Evolutionary conservation across 768 basidiomycete genomes (phyloP).

Genomic region (Tylopilus felleus): DNA sequence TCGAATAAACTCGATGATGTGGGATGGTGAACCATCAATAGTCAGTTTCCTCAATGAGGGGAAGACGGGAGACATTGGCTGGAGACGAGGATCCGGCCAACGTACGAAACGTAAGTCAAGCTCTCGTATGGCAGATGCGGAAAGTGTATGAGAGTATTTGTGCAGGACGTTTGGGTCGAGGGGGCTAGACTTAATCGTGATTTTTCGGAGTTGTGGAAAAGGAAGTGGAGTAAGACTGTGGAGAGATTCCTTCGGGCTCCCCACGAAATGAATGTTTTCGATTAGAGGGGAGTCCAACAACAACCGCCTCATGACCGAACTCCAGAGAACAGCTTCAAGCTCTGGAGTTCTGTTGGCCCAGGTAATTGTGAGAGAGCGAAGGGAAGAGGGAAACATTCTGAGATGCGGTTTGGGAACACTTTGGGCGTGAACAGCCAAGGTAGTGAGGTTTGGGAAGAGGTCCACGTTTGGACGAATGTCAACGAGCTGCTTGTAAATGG

Average conservation of each 20-base stretch:
- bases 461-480: slow-evolving; percentile 22
- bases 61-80: slow-evolving; percentile 18
- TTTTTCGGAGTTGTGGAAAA: slow-evolving; percentile 18
- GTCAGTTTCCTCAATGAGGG: slow-evolving; percentile 21
- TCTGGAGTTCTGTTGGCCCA: slow-evolving; percentile 19
- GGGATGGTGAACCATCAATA: slow-evolving; percentile 19
- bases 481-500: slow-evolving; percentile 24
- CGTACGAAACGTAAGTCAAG: slow-evolving; percentile 24
- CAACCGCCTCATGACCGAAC: slow-evolving; percentile 17
- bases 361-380: slow-evolving; percentile 18
- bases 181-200: slow-evolving; percentile 22
- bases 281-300: slow-evolving; percentile 18
- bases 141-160: slow-evolving; percentile 22
- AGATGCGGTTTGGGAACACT: slow-evolving; percentile 4
- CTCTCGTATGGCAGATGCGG: slow-evolving; percentile 16
- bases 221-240: slow-evolving; percentile 13
- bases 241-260: slow-evolving; percentile 22
- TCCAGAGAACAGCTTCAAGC: slow-evolving; percentile 19
- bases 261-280: slow-evolving; percentile 24
- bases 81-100: slow-evolving; percentile 22
- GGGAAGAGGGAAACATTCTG: slow-evolving; percentile 23
- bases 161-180: slow-evolving; percentile 23
- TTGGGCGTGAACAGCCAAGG: slow-evolving; percentile 19
- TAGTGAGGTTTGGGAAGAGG: slow-evolving; percentile 22
- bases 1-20: slow-evolving; percentile 21